A percentile compares a stretch with the other conserved stretches of the same genome.
Conservation (phyloP, 768 basidiomycete genomes). For the Fomitopsis pulvina region DNA sequence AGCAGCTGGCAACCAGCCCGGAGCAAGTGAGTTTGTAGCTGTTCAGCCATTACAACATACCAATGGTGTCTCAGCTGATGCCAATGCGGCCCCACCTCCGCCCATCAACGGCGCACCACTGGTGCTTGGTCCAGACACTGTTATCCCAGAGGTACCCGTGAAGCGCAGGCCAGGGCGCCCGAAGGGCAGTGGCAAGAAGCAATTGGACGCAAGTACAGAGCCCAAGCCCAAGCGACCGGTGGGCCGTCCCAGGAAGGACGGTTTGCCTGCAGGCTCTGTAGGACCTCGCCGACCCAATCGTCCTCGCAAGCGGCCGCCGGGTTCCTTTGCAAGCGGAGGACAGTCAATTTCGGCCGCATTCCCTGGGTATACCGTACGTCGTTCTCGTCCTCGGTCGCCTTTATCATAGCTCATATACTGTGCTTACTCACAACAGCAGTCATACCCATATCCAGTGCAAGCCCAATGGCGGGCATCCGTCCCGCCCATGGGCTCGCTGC, state of each 20-base stretch:
- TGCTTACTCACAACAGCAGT: slow-evolving; percentile 6
- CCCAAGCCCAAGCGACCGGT: slow-evolving; percentile 72
- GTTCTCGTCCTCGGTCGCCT: not conserved
- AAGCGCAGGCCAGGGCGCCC: slow-evolving; percentile 75
- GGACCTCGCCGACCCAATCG: slow-evolving; percentile 35
- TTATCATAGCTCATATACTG: not conserved
- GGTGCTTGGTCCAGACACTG: slow-evolving; percentile 5
- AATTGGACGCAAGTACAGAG: slow-evolving; percentile 28
- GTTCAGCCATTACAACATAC: slow-evolving; percentile 6
- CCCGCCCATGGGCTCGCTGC: slow-evolving; percentile 15
- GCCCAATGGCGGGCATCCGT: slow-evolving; percentile 18
- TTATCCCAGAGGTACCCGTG: slow-evolving; percentile 24
- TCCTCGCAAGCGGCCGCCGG: slow-evolving; percentile 32
- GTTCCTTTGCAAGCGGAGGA: slow-evolving; percentile 21
- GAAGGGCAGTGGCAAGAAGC: slow-evolving; percentile 75
- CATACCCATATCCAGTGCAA: slow-evolving; percentile 3
- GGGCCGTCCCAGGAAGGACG: slow-evolving; percentile 76
- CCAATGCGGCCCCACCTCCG: slow-evolving; percentile 6
- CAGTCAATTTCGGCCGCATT: slow-evolving; percentile 7
- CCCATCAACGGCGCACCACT: not conserved
- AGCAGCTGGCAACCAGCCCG: slow-evolving; percentile 3
- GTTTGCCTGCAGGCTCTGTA: slow-evolving; percentile 71
- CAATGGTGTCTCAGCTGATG: slow-evolving; percentile 5
- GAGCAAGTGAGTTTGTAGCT: slow-evolving; percentile 6
- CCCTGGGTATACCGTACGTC: slow-evolving; percentile 11